Evolutionary conservation across 345 rosid species (phyloP), one percentile per base, ranked within the genome.

Genomic region (Citropsis articulata): DNA sequence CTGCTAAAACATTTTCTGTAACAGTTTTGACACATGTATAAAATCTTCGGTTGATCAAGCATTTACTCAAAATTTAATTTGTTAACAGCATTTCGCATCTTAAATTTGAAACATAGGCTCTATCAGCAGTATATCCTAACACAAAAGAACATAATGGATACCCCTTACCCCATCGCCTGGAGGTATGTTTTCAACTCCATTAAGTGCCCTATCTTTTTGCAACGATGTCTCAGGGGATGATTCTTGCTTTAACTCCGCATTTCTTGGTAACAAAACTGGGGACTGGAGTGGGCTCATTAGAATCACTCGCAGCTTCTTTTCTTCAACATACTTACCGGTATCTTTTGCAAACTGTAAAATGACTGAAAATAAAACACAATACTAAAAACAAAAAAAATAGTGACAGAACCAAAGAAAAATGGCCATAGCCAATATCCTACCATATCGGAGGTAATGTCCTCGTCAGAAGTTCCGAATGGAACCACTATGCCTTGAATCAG

Each of bases 261-360:
- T 82, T 53, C 64, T 78, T 22, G 88, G 85, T 31, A 83, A 66
- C 72, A 85, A 36, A 27, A 81, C 83, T 5, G 87, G 89, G 12
- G 81, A 86, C 36, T 82, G 66, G 7, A 77, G 48, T 9, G 89
- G 86, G 53, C 81, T 80, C 62, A 81, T 22, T 10, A 90, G 88
- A 64, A 83, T 66, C 38, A 88, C 91, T 79, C 77, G 80, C n/a
- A 90, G 71, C 79, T 88, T 90, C 87, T 71, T 88, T 68, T 86
- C 91, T 69, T 85, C 90, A 35, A 88, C 10, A 66, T 71, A 70
- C 35, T 81, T 85, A 40, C 88, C 86, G 57, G 80, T 72, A 19
- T 83, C 89, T 71, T 80, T 84, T 33, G 83, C 80, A 71, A 90
- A 90, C 93, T 90, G 82, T 57, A 28, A 77, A 45, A 62, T 25